A percentile compares a stretch with the other conserved stretches of the same genome.
These are phyloP conservation scores for Rubus idaeus DNA, from an alignment of 306 rosid genomes.

Conservation along the genomic window DNA sequence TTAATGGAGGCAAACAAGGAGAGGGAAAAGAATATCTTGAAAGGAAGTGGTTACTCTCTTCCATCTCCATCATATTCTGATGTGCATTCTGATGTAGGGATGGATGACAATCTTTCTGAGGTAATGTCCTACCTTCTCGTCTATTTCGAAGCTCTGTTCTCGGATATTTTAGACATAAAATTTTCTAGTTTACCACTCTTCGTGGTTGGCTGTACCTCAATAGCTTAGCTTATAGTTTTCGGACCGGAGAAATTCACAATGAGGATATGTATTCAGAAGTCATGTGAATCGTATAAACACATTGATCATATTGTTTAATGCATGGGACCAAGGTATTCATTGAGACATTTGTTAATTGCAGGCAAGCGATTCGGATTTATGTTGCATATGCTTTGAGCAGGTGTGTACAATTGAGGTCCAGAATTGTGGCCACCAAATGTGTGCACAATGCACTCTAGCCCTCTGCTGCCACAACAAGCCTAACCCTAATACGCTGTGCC, in stretches of 20 bases:
- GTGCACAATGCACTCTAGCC: slow-evolving; percentile 91
- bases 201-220: not conserved
- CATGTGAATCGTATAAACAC: not conserved
- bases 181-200: not conserved
- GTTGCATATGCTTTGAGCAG: slow-evolving; percentile 98
- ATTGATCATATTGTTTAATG: slow-evolving; percentile 2
- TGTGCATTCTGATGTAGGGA: slow-evolving; percentile 44
- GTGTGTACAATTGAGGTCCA: slow-evolving; percentile 83
- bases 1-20: slow-evolving; percentile 82
- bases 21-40: slow-evolving; percentile 80
- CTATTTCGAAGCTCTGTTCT: not conserved
- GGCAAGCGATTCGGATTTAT: slow-evolving; percentile 76
- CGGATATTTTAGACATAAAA: not conserved
- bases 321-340: slow-evolving; percentile 16
- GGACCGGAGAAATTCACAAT: not conserved
- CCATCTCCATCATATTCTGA: slow-evolving; percentile 74
- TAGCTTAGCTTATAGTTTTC: not conserved
- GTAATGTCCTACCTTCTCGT: slow-evolving; percentile 36
- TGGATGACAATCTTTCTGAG: slow-evolving; percentile 71
- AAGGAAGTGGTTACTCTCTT: slow-evolving; percentile 54
- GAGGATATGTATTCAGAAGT: not conserved
- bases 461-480: slow-evolving; percentile 95
- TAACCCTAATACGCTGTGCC: slow-evolving; percentile 60
- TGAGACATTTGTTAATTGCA: slow-evolving; percentile 37
- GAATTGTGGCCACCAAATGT: slow-evolving; percentile 91